phyloP scores from a whole-genome alignment of 805 yeast species.

The Geotrichum ghanense region DNA sequence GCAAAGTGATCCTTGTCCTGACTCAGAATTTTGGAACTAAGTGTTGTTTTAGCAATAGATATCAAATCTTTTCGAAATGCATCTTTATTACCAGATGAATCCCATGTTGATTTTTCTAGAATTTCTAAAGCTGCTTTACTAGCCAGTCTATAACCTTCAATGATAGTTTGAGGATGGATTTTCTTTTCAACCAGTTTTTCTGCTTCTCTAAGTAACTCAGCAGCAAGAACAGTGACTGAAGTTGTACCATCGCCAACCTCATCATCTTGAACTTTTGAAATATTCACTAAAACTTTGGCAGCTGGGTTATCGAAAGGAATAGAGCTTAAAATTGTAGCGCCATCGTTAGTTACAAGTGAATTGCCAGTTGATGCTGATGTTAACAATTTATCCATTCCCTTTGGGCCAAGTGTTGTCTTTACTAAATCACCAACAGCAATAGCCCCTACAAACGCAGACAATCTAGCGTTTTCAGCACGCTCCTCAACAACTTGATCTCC shows the following conservation, averaged over 20 bases:
- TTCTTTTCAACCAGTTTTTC: constrained; percentile 83
- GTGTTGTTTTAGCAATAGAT: constrained; percentile 84
- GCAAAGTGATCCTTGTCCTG: constrained; percentile 90
- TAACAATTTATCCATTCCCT: constrained; percentile 94
- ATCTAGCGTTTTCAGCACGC: constrained; percentile 89
- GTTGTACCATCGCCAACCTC: constrained; percentile 99
- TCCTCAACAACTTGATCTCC: constrained; percentile 16
- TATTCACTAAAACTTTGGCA: constrained; percentile 88
- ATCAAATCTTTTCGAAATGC: constrained; percentile 65
- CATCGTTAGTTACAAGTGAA: constrained; percentile 88
- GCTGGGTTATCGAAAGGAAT: constrained; percentile 97
- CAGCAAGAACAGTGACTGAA: constrained; percentile 86
- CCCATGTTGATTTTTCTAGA: constrained; percentile 66
- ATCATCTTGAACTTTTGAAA: constrained; percentile 92
- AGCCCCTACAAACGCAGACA: constrained; percentile 96
- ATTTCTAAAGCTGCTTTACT: constrained; percentile 72
- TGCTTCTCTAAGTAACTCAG: constrained; percentile 91
- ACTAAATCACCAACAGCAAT: constrained; percentile 98
- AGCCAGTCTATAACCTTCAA: constrained; percentile 91
- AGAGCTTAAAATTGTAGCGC: constrained; percentile 89
- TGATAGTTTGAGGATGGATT: constrained; percentile 96
- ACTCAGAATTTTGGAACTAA: constrained; percentile 86
- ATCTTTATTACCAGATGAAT: constrained; percentile 47
- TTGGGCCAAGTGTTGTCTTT: constrained; percentile 90
- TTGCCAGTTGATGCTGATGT: constrained; percentile 75